Conservation (phyloP, 805 yeast genomes). For the Debaryomyces tyrocola region DNA sequence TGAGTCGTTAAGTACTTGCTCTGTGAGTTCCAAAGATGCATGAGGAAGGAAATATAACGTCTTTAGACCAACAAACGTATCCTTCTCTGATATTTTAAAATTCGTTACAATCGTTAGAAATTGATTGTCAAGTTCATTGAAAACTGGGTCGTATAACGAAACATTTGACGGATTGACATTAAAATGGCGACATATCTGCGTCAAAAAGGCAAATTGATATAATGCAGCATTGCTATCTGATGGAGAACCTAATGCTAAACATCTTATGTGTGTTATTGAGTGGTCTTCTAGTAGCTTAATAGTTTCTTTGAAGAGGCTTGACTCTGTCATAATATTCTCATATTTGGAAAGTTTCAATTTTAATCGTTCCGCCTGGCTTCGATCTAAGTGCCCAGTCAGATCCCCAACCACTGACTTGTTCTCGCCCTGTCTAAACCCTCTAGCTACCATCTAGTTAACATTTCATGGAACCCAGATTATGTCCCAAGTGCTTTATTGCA, state of each 20-base stretch:
- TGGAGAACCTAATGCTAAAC: slow-evolving; percentile 74
- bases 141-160: slow-evolving; percentile 67
- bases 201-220: slow-evolving; percentile 63
- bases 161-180: slow-evolving; percentile 22
- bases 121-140: slow-evolving; percentile 44
- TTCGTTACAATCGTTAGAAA: slow-evolving; percentile 17
- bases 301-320: slow-evolving; percentile 26
- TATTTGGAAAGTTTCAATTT: slow-evolving; percentile 1
- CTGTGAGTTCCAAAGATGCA: slow-evolving; percentile 61
- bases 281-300: neutral
- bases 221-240: slow-evolving; percentile 56
- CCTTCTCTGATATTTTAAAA: slow-evolving; percentile 17
- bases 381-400: neutral
- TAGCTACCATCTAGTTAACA: too few species aligned
- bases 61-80: slow-evolving; percentile 2
- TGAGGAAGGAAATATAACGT: slow-evolving; percentile 70
- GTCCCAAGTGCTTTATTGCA: too few species aligned
- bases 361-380: neutral
- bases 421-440: too few species aligned
- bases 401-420: too few species aligned
- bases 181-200: slow-evolving; percentile 33
- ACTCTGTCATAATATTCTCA: slow-evolving; percentile 12
- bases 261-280: slow-evolving; percentile 42
- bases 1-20: slow-evolving; percentile 30
- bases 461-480: too few species aligned